Evolutionary conservation across 2,329 filamentous ascomycete species (phyloP).

Genomic region (Fusarium incarnatum): DNA sequence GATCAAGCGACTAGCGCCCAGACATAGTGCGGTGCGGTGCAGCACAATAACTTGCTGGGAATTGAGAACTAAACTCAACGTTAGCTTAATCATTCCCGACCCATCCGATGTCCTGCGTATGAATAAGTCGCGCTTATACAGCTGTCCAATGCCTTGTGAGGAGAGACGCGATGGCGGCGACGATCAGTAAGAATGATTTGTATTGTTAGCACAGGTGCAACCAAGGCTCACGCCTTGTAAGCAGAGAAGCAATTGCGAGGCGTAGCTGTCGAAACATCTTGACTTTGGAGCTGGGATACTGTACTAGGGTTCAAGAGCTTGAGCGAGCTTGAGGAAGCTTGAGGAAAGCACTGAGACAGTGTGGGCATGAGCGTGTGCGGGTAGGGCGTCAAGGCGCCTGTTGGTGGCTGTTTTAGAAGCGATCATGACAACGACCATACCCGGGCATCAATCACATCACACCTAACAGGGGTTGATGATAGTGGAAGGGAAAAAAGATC

Average conservation of each 20-base stretch:
- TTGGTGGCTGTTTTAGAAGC: conserved; percentile 39
- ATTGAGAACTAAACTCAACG: neutral
- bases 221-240: conserved; percentile 4
- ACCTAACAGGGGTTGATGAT: conserved; percentile 8
- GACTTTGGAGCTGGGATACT: neutral
- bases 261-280: conserved; percentile 1
- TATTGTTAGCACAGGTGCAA: conserved; percentile 14
- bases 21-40: conserved; percentile 17
- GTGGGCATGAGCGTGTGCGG: conserved; percentile 23
- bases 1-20: conserved; percentile 40
- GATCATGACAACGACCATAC: conserved; percentile 33
- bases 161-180: conserved; percentile 13
- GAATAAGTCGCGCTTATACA: conserved; percentile 18
- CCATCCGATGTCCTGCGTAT: conserved; percentile 24
- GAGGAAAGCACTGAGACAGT: conserved; percentile 3
- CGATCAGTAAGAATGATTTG: conserved; percentile 15
- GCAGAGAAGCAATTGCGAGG: conserved; percentile 10
- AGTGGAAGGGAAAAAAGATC: conserved; percentile 1
- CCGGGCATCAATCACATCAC: conserved; percentile 8
- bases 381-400: conserved; percentile 47
- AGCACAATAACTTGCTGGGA: neutral
- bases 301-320: conserved; percentile 2
- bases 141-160: conserved; percentile 8
- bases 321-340: neutral
- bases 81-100: conserved; percentile 14